Conservation (phyloP, 495 filamentous ascomycete species). For the Alectoria sarmentosa region DNA sequence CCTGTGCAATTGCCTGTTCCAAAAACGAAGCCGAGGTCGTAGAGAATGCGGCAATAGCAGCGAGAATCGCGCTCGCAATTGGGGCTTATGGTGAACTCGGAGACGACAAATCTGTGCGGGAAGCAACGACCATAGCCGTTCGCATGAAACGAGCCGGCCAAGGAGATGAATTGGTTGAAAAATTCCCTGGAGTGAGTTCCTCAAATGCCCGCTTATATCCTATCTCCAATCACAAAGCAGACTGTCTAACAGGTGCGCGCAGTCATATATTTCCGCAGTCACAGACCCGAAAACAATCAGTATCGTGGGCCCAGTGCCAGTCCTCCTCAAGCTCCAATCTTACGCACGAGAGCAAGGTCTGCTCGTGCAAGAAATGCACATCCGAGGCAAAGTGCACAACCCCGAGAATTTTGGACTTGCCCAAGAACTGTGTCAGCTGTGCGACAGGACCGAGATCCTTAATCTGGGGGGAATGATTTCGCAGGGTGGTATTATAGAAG, state of each 20-base stretch:
- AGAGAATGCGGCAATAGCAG: conserved; percentile 22
- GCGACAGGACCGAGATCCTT: conserved; percentile 18
- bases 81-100: conserved; percentile 31
- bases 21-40: conserved; percentile 27
- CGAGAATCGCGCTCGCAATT: conserved; percentile 26
- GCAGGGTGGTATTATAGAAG: no score
- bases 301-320: conserved; percentile 24
- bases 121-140: conserved; percentile 26
- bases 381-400: conserved; percentile 30
- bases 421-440: conserved; percentile 24
- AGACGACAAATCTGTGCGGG: conserved; percentile 23
- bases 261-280: conserved; percentile 31
- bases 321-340: conserved; percentile 21
- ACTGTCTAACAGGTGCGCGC: no score
- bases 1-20: conserved; percentile 30
- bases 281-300: conserved; percentile 31
- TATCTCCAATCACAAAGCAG: no score
- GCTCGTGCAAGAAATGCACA: conserved; percentile 18
- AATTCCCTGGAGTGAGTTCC: conserved; percentile 26
- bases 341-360: conserved; percentile 6
- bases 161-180: conserved; percentile 26
- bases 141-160: conserved; percentile 29
- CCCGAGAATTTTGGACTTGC: conserved; percentile 29
- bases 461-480: no score
- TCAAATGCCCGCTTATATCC: no score